Evolutionary conservation across 352 stramenopile species (phyloP).

Genomic region (Pythium volutum): DNA sequence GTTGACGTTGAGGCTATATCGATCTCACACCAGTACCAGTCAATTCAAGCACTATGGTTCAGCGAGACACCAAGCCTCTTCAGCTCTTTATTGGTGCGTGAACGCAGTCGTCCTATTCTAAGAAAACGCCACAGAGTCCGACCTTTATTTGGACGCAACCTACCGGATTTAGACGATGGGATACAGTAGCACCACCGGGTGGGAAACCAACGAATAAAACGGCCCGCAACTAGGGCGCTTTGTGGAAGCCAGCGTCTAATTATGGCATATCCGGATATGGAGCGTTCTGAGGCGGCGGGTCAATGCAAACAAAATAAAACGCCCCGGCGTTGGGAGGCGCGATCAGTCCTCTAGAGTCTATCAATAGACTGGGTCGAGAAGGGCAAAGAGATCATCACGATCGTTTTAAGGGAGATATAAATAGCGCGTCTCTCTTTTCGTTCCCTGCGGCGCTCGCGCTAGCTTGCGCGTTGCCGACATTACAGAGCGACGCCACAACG

Average conservation of each 20-base stretch:
- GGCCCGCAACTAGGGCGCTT: not conserved
- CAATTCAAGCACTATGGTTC: no score
- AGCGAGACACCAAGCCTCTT: no score
- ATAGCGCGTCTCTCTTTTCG: not conserved
- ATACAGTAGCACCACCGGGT: not conserved
- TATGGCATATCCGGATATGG: no score
- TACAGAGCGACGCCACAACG: not conserved
- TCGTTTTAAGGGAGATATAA: no score
- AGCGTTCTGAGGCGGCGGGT: not conserved
- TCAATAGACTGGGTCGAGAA: no score
- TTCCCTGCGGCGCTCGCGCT: no score
- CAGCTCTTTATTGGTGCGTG: no score
- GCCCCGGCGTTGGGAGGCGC: no score
- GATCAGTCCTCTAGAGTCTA: not conserved
- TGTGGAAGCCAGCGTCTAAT: not conserved
- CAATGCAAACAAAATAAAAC: conserved; percentile 5
- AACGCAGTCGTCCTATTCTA: no score
- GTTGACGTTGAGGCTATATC: no score
- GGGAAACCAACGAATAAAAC: conserved; percentile 3
- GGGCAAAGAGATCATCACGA: not conserved
- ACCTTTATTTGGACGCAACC: not conserved
- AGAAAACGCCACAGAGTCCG: no score
- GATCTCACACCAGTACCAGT: no score
- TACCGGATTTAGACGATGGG: not conserved
- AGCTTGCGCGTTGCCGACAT: not conserved